Conservation (phyloP, 1,284 basidiomycete genomes). For the Rhodotorula sp. region DNA sequence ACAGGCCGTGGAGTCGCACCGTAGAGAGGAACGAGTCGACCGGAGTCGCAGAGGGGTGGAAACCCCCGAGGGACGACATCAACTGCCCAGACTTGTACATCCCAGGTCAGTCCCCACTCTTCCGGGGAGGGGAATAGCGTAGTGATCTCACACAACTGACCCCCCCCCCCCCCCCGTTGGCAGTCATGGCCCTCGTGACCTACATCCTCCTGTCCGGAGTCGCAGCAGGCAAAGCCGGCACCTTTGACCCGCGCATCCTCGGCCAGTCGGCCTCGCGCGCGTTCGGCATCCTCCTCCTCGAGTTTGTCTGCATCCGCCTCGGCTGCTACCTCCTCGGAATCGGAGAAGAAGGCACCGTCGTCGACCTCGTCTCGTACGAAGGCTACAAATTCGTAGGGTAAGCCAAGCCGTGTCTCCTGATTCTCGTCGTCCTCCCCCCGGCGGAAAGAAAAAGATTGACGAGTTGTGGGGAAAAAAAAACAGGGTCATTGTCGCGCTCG, state of each 20-base stretch:
- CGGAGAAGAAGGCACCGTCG: constrained; percentile 66
- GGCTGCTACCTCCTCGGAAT: constrained; percentile 90
- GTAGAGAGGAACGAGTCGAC: constrained; percentile 45
- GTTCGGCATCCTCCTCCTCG: constrained; percentile 67
- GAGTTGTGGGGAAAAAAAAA: too few species aligned
- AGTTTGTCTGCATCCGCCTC: constrained; percentile 82
- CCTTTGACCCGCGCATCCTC: constrained; percentile 86
- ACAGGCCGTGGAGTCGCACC: constrained; percentile 51
- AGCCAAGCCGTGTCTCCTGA: constrained; percentile 19
- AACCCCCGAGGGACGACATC: constrained; percentile 86
- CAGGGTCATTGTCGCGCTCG: constrained; percentile 69
- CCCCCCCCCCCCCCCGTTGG: not conserved
- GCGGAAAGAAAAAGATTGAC: not conserved
- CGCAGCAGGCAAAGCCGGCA: constrained; percentile 74
- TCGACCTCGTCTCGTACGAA: constrained; percentile 66
- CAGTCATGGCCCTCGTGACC: constrained; percentile 93
- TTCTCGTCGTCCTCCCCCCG: not conserved
- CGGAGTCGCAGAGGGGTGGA: constrained; percentile 70
- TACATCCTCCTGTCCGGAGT: constrained; percentile 83
- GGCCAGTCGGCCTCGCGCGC: constrained; percentile 83
- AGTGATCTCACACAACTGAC: constrained; percentile 3
- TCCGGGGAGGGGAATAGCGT: too few species aligned
- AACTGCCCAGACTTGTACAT: constrained; percentile 97
- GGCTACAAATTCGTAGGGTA: constrained; percentile 98
- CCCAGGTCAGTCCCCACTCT: constrained; percentile 75